Conservation (phyloP, 495 filamentous ascomycete species). For the Tuber aestivum region DNA sequence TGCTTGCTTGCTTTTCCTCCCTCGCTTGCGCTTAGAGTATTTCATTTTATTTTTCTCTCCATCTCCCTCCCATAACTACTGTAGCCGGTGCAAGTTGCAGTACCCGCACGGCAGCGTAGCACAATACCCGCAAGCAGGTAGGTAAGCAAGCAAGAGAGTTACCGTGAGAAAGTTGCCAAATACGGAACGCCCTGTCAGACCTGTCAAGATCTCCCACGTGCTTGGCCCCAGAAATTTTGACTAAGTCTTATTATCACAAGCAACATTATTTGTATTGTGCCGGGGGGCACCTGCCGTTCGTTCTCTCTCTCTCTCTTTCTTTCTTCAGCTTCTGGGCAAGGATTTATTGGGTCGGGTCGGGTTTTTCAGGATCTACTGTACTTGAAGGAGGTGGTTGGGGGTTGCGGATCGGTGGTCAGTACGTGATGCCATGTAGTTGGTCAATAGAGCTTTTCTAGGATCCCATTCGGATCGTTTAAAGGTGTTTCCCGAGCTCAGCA, state of each 20-base stretch:
- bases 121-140: too few relatives aligned
- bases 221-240: not conserved
- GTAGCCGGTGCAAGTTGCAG: not conserved
- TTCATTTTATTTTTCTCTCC: not conserved
- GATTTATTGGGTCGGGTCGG: not conserved
- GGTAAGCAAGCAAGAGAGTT: not conserved
- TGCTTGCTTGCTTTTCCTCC: not conserved
- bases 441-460: not conserved
- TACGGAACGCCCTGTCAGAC: conserved; percentile 1
- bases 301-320: not conserved
- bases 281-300: not conserved
- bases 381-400: not conserved
- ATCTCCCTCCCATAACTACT: not conserved
- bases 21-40: not conserved
- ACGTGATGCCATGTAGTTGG: too few relatives aligned
- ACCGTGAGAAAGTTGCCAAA: not conserved
- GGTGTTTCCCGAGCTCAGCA: not conserved
- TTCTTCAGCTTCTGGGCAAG: not conserved
- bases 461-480: not conserved
- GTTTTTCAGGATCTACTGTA: not conserved
- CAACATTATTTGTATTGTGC: not conserved
- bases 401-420: not conserved
- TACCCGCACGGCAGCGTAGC: not conserved
- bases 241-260: not conserved
- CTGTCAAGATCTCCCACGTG: not conserved